Conservation (phyloP, 2,329 filamentous ascomycete genomes). For the Cladosporium cucumerinum region DNA sequence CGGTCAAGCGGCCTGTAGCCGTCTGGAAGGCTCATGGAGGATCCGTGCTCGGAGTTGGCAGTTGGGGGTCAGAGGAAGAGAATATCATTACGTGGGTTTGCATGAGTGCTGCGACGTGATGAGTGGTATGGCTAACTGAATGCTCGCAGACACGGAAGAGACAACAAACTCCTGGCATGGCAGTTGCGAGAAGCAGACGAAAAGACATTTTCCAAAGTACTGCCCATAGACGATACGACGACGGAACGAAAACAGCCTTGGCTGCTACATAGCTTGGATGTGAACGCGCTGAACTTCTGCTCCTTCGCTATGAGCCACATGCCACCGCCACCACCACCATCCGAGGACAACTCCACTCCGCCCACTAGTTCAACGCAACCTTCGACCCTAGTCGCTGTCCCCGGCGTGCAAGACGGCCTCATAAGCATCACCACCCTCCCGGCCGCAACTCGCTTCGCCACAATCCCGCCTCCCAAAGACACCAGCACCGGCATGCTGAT, state of each 20-base stretch:
- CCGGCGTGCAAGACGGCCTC: conserved; percentile 50
- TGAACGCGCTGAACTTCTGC: conserved; percentile 96
- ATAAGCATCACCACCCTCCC: conserved; percentile 85
- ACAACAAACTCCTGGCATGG: conserved; percentile 85
- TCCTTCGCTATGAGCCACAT: conserved; percentile 63
- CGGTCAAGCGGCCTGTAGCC: conserved; percentile 73
- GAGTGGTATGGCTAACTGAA: conserved; percentile 4
- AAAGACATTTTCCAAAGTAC: conserved; percentile 58
- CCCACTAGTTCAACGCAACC: conserved; percentile 38
- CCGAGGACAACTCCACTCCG: neutral
- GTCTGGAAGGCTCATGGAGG: conserved; percentile 84
- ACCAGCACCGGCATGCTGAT: conserved; percentile 77
- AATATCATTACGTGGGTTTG: conserved; percentile 75
- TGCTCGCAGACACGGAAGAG: conserved; percentile 72
- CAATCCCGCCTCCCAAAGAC: conserved; percentile 50
- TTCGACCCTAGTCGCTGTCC: conserved; percentile 73
- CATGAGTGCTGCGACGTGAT: neutral
- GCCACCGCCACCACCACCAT: neutral
- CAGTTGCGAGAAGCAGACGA: conserved; percentile 62
- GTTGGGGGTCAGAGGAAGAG: conserved; percentile 66
- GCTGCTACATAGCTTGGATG: conserved; percentile 77
- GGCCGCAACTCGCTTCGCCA: conserved; percentile 64
- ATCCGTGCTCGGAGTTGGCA: conserved; percentile 69
- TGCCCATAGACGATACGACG: conserved; percentile 65
- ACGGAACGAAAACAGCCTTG: conserved; percentile 63